phyloP scores from a whole-genome alignment of 2,329 filamentous ascomycete genomes.

The Colletotrichum scovillei region DNA sequence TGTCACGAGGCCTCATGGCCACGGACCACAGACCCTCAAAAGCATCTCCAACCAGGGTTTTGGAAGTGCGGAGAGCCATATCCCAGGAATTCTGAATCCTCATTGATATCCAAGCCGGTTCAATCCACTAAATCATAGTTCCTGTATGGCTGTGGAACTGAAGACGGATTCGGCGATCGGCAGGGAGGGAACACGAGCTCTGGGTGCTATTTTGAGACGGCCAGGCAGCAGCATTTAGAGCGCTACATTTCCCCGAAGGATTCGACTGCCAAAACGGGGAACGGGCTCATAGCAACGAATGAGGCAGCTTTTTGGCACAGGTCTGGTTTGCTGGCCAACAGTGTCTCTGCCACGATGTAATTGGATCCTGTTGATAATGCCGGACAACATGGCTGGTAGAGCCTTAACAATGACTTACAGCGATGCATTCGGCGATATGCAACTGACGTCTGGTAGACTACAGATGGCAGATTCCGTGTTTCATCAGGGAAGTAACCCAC shows the following conservation, averaged over 20 bases:
- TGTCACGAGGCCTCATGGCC: not conserved
- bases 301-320: not conserved
- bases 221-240: conserved; percentile 30
- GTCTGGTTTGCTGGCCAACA: not conserved
- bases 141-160: not conserved
- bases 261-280: conserved; percentile 4
- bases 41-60: not conserved
- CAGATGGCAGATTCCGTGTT: not conserved
- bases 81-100: not conserved
- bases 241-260: conserved; percentile 18
- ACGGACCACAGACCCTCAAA: not conserved
- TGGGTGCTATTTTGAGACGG: conserved; percentile 21
- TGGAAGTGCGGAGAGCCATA: not conserved
- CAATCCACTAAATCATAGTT: not conserved
- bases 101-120: not conserved
- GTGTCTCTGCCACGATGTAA: not conserved
- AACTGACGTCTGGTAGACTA: not conserved
- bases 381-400: not conserved
- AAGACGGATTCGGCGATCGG: not conserved
- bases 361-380: not conserved
- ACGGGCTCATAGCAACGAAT: not conserved
- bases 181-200: conserved; percentile 18
- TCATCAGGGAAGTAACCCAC: not conserved
- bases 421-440: not conserved
- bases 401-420: not conserved